Conservation (phyloP, 352 stramenopile species). For the Phytophthora pseudosyringae region DNA sequence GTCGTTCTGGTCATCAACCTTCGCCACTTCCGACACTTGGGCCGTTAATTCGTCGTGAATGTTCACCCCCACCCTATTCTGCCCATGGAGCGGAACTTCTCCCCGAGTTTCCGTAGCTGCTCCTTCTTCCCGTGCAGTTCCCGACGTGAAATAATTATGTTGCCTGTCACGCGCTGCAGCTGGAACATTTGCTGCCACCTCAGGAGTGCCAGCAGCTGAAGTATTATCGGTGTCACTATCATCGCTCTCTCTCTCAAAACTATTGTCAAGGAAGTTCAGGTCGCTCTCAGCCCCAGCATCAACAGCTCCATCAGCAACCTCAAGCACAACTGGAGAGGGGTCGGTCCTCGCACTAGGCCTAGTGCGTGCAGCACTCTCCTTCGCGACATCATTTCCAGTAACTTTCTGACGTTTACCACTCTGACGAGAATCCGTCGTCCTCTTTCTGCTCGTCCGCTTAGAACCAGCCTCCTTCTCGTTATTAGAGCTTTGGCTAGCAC, state of each 20-base stretch:
- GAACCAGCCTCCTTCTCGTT: background rate
- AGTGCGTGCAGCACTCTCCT: background rate
- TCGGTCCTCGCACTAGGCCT: background rate
- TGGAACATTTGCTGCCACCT: background rate
- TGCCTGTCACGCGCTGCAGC: background rate
- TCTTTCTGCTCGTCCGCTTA: background rate
- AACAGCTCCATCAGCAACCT: background rate
- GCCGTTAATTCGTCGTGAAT: background rate
- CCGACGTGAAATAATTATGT: background rate
- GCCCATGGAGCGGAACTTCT: background rate
- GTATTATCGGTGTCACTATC: background rate
- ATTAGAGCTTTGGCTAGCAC: background rate
- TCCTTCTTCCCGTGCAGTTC: background rate
- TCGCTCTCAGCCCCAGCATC: background rate
- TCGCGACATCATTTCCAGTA: background rate
- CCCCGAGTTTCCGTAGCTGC: background rate
- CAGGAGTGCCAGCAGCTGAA: background rate
- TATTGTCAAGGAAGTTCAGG: background rate
- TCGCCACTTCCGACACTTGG: constrained; percentile 31
- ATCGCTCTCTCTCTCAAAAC: background rate
- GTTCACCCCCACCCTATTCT: background rate
- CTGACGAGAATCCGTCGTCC: background rate
- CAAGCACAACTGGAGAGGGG: background rate
- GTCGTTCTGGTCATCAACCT: constrained; percentile 50
- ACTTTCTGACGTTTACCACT: constrained; percentile 8